A percentile compares a stretch with the other conserved stretches of the same genome.
Evolutionary conservation across 352 stramenopile genomes (phyloP).

Genomic region (Saprolegnia diclina): DNA sequence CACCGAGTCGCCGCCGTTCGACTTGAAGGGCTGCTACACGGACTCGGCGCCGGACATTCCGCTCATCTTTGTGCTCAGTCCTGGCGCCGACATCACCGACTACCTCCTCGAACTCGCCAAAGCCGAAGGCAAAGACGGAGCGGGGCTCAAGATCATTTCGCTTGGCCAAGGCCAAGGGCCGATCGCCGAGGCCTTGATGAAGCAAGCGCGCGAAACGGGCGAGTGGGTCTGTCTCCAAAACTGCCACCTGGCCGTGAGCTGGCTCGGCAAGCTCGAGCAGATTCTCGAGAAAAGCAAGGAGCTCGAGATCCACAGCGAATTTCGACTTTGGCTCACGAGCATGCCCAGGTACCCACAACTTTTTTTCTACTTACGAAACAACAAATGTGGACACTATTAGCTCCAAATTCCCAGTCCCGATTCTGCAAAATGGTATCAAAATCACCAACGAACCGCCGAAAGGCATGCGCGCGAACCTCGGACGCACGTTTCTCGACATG

Average conservation of each 20-base stretch:
- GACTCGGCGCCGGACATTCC: constrained; percentile 89
- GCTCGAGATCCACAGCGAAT: constrained; percentile 79
- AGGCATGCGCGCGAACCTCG: constrained; percentile 88
- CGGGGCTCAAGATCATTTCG: constrained; percentile 89
- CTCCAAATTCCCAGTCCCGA: constrained; percentile 85
- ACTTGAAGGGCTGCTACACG: constrained; percentile 87
- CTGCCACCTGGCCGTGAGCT: constrained; percentile 89
- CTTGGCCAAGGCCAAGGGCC: constrained; percentile 91
- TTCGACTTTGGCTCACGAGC: constrained; percentile 91
- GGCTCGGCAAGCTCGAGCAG: constrained; percentile 84
- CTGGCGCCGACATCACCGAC: constrained; percentile 91
- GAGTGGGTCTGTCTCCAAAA: constrained; percentile 96
- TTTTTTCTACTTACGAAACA: not conserved
- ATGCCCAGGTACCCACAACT: constrained; percentile 79
- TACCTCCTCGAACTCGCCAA: constrained; percentile 89
- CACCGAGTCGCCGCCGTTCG: constrained; percentile 88
- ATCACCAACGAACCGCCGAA: constrained; percentile 93
- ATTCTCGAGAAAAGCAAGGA: constrained; percentile 73
- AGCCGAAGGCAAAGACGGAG: constrained; percentile 83
- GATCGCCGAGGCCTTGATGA: constrained; percentile 88
- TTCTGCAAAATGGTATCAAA: constrained; percentile 95
- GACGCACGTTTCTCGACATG: constrained; percentile 90
- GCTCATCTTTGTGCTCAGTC: constrained; percentile 91
- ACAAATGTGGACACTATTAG: constrained; percentile 27
- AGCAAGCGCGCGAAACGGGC: constrained; percentile 80